These are phyloP conservation scores for Puccinia triticina DNA, from an alignment of 1,284 basidiomycete genomes.

Conservation along the genomic window DNA sequence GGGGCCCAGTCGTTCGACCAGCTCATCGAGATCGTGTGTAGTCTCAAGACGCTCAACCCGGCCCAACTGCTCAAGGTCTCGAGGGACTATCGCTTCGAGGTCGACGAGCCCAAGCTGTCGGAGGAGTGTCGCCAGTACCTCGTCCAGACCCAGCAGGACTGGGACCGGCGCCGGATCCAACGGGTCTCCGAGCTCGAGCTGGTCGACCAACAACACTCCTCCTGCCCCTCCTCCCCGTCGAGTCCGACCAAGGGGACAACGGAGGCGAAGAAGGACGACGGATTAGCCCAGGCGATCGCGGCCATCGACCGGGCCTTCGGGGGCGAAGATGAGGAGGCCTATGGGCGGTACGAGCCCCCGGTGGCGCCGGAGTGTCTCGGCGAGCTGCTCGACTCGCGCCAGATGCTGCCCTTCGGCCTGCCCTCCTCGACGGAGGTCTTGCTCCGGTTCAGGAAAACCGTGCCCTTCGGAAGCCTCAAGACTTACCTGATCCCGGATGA, in stretches of 20 bases:
- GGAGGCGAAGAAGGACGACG: constrained; percentile 61
- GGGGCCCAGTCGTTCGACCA: constrained; percentile 75
- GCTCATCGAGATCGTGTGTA: constrained; percentile 69
- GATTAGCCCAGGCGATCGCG: constrained; percentile 60
- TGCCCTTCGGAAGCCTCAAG: constrained; percentile 34
- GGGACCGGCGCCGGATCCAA: constrained; percentile 85
- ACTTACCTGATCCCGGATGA: constrained; percentile 19
- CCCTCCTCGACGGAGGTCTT: constrained; percentile 27
- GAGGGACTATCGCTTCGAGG: constrained; percentile 91
- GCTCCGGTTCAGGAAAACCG: constrained; percentile 7
- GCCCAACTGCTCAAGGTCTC: constrained; percentile 92
- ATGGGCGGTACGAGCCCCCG: constrained; percentile 73
- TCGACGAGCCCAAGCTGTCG: constrained; percentile 85
- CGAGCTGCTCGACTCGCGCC: constrained; percentile 82
- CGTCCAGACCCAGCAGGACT: constrained; percentile 89
- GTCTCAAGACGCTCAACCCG: constrained; percentile 80
- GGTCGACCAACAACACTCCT: constrained; percentile 50
- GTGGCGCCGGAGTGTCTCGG: constrained; percentile 77
- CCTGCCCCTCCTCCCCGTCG: neutral
- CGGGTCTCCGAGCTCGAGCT: constrained; percentile 80
- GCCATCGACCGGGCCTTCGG: constrained; percentile 69
- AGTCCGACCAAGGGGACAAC: neutral
- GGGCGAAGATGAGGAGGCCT: constrained; percentile 71
- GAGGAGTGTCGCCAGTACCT: constrained; percentile 94
- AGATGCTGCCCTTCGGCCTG: constrained; percentile 66